Base-by-base conservation (phyloP, 1,284 basidiomycete genomes). In the Volvariella surrecta region DNA sequence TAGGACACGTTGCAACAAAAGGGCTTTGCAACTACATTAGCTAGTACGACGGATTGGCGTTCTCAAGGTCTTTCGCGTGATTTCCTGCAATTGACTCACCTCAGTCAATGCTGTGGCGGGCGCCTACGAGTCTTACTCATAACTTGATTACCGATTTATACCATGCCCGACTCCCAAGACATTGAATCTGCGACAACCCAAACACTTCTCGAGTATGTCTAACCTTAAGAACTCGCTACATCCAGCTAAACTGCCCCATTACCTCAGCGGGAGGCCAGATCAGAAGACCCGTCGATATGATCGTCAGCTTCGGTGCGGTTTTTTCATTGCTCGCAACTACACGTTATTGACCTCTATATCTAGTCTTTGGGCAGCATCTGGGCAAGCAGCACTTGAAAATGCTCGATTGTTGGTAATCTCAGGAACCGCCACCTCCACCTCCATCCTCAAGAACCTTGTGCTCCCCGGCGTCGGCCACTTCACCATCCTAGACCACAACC, bases 301-400 rank as follows among this genome's bases (percentile, higher is more conserved):
- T 61, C 80, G 93, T 46, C 92, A 96, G 62, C 76, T 96, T 19
- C 74, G 91, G 89, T 90, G 51, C 44, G 17, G 30, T 32, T 30
- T 20, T 39, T 18, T 44, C 44, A 17, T 43, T 7, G 22, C 21
- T 41, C 21, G 22, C 6, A 6, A 32, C 11, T 15, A 15, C 13
- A 15, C 6, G 7, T 32, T 34, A 19, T 40, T 10, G 13, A 31
- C 21, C 31, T 16, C 3, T 9, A 38, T 47, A 11, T 39, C 3
- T 48, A 94, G 94, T 24, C 72, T 99, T 17, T 99, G 95, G 95
- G 95, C 94, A 13, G 82, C 89, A 2, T 83, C 89, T 0, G 96
- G 95, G 1, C 95, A 99, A 63, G 69, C 73, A n/a, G 90, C 91
- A 0, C 81, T 99, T 42, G 93, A 99, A 61, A 74, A 79, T 2